A percentile compares a stretch with the other conserved stretches of the same genome.
Conservation (phyloP, 2,329 filamentous ascomycete species). For the Xylaria digitata region DNA sequence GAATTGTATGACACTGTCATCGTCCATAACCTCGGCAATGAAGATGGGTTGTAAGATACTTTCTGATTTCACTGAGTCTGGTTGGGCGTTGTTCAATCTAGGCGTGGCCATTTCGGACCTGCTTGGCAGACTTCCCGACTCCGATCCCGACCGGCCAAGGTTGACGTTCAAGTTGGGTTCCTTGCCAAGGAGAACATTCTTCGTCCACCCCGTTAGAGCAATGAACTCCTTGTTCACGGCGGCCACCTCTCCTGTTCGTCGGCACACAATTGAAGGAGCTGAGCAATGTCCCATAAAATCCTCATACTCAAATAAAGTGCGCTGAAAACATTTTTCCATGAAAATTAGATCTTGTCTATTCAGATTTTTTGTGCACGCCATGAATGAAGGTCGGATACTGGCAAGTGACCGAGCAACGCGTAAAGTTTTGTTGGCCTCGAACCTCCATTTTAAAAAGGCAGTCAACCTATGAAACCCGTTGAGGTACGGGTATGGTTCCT, state of each 20-base stretch:
- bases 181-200: slow-evolving; percentile 87
- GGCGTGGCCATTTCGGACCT: slow-evolving; percentile 63
- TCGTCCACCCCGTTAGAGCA: slow-evolving; percentile 94
- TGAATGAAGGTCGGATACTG: slow-evolving; percentile 91
- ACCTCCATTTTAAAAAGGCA: slow-evolving; percentile 80
- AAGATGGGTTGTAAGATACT: slow-evolving; percentile 81
- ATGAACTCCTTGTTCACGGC: slow-evolving; percentile 96
- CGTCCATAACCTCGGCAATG: slow-evolving; percentile 90
- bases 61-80: slow-evolving; percentile 55
- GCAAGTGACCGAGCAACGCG: slow-evolving; percentile 89
- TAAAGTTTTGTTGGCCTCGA: slow-evolving; percentile 79
- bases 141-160: slow-evolving; percentile 65
- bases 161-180: slow-evolving; percentile 91
- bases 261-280: slow-evolving; percentile 90
- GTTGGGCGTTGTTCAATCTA: slow-evolving; percentile 59
- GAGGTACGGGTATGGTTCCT: slow-evolving; percentile 91
- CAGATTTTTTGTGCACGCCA: slow-evolving; percentile 89
- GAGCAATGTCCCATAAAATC: slow-evolving; percentile 90
- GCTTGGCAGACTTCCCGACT: slow-evolving; percentile 57
- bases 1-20: slow-evolving; percentile 92
- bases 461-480: slow-evolving; percentile 90
- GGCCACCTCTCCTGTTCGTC: slow-evolving; percentile 93
- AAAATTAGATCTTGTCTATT: slow-evolving; percentile 91
- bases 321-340: slow-evolving; percentile 97
- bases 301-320: slow-evolving; percentile 91